A percentile compares a stretch with the other conserved stretches of the same genome.
Evolutionary conservation across 2,329 filamentous ascomycete genomes (phyloP).

Genomic region (Calonectria ilicicola): DNA sequence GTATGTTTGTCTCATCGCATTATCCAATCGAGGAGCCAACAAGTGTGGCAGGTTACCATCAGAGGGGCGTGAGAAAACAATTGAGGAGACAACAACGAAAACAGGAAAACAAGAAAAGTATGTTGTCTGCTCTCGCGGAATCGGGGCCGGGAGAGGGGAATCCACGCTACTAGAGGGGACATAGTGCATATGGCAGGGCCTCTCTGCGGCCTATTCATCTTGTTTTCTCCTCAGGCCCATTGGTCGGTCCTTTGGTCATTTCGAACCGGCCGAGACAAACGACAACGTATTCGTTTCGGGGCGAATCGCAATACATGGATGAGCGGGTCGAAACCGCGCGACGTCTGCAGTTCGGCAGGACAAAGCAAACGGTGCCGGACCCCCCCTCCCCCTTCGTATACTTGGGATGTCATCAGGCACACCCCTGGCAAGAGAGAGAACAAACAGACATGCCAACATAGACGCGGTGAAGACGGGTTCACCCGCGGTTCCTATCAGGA

Average conservation of each 20-base stretch:
- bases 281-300: conserved; percentile 30
- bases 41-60: background rate
- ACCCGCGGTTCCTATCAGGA: background rate
- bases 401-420: background rate
- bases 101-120: background rate
- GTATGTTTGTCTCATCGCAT: background rate
- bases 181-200: background rate
- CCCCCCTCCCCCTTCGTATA: background rate
- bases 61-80: conserved; percentile 16
- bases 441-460: background rate
- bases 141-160: background rate
- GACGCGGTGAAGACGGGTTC: background rate
- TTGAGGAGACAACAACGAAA: conserved; percentile 19
- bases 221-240: background rate
- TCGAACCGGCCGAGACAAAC: conserved; percentile 26
- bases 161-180: background rate
- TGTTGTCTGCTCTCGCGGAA: conserved; percentile 1
- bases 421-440: background rate
- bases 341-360: conserved; percentile 18
- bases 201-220: background rate
- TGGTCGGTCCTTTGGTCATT: conserved; percentile 15
- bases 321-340: conserved; percentile 20
- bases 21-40: background rate
- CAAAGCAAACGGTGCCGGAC: background rate
- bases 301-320: conserved; percentile 17